Evolutionary conservation across 257 asterid genomes (phyloP).

Genomic region (Jaltomata sinuosa): DNA sequence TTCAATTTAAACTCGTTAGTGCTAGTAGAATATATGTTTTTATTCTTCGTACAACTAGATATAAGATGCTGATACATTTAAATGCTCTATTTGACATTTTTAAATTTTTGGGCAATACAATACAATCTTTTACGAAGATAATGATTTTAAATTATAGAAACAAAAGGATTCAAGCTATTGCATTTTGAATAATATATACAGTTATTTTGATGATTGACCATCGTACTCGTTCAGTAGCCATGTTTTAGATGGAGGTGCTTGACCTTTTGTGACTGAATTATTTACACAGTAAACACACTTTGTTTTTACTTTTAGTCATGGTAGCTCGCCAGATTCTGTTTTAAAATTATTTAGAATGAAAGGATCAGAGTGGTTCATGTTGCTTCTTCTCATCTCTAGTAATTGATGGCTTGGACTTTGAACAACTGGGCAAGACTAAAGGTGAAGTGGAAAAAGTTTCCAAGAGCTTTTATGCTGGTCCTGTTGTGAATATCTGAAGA

Average conservation of each 20-base stretch:
- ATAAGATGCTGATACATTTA: neutral
- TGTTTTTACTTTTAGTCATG: neutral
- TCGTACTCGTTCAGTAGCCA: neutral
- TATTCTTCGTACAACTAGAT: neutral
- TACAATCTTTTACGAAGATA: neutral
- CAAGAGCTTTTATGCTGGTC: neutral
- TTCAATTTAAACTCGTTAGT: neutral
- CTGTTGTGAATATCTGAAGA: neutral
- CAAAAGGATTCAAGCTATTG: neutral
- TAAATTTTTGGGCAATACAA: neutral
- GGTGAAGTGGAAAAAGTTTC: neutral
- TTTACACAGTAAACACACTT: neutral
- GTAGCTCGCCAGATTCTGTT: neutral
- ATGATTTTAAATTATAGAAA: neutral
- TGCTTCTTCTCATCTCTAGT: neutral
- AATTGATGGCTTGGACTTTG: neutral
- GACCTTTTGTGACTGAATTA: neutral
- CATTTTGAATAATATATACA: neutral
- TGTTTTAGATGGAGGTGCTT: neutral
- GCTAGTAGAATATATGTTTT: neutral
- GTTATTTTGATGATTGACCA: neutral
- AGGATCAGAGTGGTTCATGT: neutral
- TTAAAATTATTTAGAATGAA: neutral
- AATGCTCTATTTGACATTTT: neutral
- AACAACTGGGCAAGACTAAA: neutral